Conservation (phyloP, 176 grass and related monocot genomes). For the Coix lacrymajobi region DNA sequence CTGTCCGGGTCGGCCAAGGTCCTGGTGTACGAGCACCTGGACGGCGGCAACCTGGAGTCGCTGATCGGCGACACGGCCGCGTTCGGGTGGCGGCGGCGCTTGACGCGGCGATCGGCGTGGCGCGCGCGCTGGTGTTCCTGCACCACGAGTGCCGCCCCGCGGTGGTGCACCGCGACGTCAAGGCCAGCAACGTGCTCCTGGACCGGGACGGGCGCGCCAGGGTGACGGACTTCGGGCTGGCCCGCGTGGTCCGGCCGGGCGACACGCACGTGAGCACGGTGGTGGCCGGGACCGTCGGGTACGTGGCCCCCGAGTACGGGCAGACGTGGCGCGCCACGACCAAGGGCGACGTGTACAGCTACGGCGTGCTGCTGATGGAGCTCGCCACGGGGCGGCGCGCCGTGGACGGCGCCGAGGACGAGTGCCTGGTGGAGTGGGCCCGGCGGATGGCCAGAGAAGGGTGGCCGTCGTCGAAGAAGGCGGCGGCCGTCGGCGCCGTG, state of each 20-base stretch:
- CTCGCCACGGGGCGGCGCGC: conserved; percentile 59
- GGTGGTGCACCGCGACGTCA: conserved; percentile 92
- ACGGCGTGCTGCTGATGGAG: conserved; percentile 85
- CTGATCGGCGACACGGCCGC: conserved; percentile 34
- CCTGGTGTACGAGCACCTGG: conserved; percentile 86
- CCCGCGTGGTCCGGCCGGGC: conserved; percentile 54
- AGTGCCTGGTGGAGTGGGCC: conserved; percentile 73
- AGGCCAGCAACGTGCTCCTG: conserved; percentile 92
- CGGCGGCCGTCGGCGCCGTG: not conserved
- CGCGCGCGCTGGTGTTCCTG: conserved; percentile 66
- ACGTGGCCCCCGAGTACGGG: conserved; percentile 82
- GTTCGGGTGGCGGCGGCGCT: conserved; percentile 49
- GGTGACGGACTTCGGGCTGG: conserved; percentile 94
- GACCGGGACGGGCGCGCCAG: conserved; percentile 38
- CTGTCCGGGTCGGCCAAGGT: conserved; percentile 60
- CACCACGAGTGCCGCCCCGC: conserved; percentile 89
- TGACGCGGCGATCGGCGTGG: conserved; percentile 54
- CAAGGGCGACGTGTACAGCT: conserved; percentile 90
- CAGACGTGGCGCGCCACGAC: conserved; percentile 93
- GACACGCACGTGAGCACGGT: conserved; percentile 91
- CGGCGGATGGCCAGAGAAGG: conserved; percentile 40
- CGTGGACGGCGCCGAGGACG: conserved; percentile 71
- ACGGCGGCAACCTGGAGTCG: conserved; percentile 74
- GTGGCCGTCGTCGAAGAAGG: not conserved
- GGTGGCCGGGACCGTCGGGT: conserved; percentile 93